These are phyloP conservation scores for Daldinia decipiens DNA, from an alignment of 495 filamentous ascomycete species.

Conservation along the genomic window DNA sequence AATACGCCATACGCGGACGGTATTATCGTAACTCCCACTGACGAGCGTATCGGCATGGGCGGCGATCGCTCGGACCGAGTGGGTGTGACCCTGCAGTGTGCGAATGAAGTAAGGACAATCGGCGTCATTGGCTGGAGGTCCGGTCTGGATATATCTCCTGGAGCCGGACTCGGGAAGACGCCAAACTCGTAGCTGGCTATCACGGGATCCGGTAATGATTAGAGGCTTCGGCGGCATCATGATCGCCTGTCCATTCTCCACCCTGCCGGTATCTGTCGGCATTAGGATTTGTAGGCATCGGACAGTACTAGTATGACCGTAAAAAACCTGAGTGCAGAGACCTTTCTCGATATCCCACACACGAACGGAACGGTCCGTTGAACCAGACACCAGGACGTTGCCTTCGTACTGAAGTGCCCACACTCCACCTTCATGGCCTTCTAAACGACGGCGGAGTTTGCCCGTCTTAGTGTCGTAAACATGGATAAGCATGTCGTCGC, in stretches of 20 bases:
- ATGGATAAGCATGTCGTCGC: conserved; percentile 97
- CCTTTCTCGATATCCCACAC: conserved; percentile 98
- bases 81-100: conserved; percentile 82
- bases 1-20: conserved; percentile 96
- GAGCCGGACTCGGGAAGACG: conserved; percentile 87
- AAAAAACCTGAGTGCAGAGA: conserved; percentile 91
- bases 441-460: conserved; percentile 79
- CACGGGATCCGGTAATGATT: conserved; percentile 96
- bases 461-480: conserved; percentile 98
- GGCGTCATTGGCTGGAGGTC: conserved; percentile 77
- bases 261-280: conserved; percentile 79
- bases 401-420: conserved; percentile 98
- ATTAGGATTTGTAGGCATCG: conserved; percentile 95
- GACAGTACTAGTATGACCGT: conserved; percentile 97
- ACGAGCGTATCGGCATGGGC: conserved; percentile 96
- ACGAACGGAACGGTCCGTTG: conserved; percentile 92
- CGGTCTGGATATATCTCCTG: conserved; percentile 76
- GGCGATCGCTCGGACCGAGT: conserved; percentile 98
- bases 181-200: conserved; percentile 95
- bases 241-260: conserved; percentile 75
- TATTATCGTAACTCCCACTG: conserved; percentile 97
- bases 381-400: conserved; percentile 94
- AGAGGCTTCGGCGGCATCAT: conserved; percentile 92
- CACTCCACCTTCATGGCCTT: conserved; percentile 95
- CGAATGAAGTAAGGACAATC: conserved; percentile 96